phyloP scores from a whole-genome alignment of 176 grass and related monocot genomes.

The Microstegium vimineum region DNA sequence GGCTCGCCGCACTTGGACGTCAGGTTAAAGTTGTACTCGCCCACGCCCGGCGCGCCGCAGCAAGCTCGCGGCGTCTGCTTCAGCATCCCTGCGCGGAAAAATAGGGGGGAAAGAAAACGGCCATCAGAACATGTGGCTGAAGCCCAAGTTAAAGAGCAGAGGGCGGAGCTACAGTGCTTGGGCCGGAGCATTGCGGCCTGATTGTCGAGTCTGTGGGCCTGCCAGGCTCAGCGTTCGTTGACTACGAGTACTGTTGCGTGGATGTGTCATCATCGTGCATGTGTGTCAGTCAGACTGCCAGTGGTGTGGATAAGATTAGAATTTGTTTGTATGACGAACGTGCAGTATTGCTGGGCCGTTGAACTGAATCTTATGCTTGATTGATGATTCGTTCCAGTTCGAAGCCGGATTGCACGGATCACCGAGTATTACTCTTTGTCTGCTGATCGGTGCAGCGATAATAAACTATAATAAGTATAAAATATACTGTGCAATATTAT shows the following conservation, averaged over 20 bases:
- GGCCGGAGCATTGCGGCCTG: not conserved
- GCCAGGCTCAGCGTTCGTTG: not conserved
- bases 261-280: not conserved
- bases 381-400: not conserved
- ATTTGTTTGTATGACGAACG: not conserved
- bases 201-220: too few species aligned
- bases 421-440: not conserved
- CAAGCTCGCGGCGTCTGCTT: constrained; percentile 55
- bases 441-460: not conserved
- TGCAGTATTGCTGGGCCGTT: not conserved
- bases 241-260: not conserved
- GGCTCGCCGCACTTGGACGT: constrained; percentile 58
- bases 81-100: constrained; percentile 34
- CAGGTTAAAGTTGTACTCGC: constrained; percentile 68
- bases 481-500: not conserved
- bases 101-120: not conserved
- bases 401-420: constrained; percentile 42
- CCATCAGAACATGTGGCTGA: not conserved
- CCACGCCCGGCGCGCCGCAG: constrained; percentile 49
- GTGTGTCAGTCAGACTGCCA: too few species aligned
- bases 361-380: not conserved
- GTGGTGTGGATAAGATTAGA: not conserved
- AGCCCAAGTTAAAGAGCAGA: not conserved
- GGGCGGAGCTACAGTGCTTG: not conserved
- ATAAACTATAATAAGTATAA: not conserved